Evolutionary conservation across 2,329 filamentous ascomycete genomes (phyloP), one percentile per base, ranked within the genome.

Genomic region (Pseudopithomyces maydicus): DNA sequence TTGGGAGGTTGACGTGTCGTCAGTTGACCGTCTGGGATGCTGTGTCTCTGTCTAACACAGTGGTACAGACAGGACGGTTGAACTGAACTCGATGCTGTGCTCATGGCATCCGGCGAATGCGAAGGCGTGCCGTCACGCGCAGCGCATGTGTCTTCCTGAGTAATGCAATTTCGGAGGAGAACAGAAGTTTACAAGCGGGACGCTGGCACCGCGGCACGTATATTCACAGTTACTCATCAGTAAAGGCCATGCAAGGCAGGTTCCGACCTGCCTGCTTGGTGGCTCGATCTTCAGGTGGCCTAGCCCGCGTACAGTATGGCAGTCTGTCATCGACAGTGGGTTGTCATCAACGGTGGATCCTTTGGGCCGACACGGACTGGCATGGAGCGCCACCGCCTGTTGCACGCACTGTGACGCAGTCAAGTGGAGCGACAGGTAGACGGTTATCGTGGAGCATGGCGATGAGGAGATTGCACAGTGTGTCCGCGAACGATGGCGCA

Each of bases 1-100:
- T 43, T 38, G 38, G 38, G 8, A 42, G 43, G 26, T 22, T 53
- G 43, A 38, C 52, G 52, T 35, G 49, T 23, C 19, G 15, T 50
- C 52, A 55, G 36, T 50, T 54, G 55, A 51, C 42, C 51, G 29
- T 43, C 20, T 23, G 43, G 7, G 44, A 51, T 57, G 51, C 45
- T 20, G 55, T 57, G 46, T n/a, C 38, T 45, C 20, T 42, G 26
- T 36, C 33, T 26, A 23, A 47, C 22, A 50, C 19, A 51, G 51
- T 14, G 17, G 23, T 46, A 38, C 46, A 41, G 22, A 57, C 17
- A 19, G 12, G 41, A 22, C 43, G 17, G 35, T 14, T 4, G 29
- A 36, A 29, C 8, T 4, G 29, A 36, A 29, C 8, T 23, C 19
- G 6, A 42, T 55, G 45, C 38, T 29, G 52, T 55, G 26, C 38